Conservation (phyloP, 73 alveolate species). For the Blepharisma japonicum region DNA sequence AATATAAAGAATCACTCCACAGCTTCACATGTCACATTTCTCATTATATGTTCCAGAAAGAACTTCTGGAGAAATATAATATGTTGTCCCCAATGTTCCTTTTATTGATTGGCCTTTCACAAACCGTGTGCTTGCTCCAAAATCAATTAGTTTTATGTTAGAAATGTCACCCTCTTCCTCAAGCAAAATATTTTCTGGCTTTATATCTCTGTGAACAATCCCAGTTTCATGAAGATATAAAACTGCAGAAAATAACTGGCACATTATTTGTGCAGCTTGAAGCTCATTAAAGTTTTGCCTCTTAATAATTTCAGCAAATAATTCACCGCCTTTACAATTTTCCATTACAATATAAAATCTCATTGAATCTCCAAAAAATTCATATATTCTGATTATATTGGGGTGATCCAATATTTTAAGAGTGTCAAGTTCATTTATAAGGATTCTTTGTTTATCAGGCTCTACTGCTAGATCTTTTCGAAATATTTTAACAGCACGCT, state of each 20-base stretch:
- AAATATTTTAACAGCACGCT: conserved; percentile 40
- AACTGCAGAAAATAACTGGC: conserved; percentile 37
- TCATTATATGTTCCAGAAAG: conserved; percentile 33
- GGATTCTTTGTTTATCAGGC: background rate
- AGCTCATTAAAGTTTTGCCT: conserved; percentile 24
- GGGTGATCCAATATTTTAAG: conserved; percentile 37
- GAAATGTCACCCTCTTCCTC: conserved; percentile 50
- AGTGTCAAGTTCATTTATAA: conserved; percentile 25
- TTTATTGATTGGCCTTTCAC: conserved; percentile 20
- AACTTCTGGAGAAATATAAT: conserved; percentile 59
- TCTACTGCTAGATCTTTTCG: conserved; percentile 33
- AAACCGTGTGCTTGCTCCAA: conserved; percentile 9
- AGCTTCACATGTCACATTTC: conserved; percentile 54
- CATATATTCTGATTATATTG: conserved; percentile 34
- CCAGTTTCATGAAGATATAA: conserved; percentile 41
- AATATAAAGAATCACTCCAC: conserved; percentile 53
- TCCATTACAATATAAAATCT: conserved; percentile 36
- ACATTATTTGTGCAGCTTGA: conserved; percentile 28
- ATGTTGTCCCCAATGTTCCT: conserved; percentile 49
- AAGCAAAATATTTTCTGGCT: conserved; percentile 57
- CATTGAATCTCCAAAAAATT: conserved; percentile 34
- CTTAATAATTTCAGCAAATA: conserved; percentile 6
- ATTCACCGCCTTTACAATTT: conserved; percentile 38
- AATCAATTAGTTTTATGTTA: conserved; percentile 34
- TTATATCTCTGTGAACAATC: conserved; percentile 54